phyloP scores from a whole-genome alignment of 108 stramenopile genomes.

The Cyclostephanos invisitatus region DNA sequence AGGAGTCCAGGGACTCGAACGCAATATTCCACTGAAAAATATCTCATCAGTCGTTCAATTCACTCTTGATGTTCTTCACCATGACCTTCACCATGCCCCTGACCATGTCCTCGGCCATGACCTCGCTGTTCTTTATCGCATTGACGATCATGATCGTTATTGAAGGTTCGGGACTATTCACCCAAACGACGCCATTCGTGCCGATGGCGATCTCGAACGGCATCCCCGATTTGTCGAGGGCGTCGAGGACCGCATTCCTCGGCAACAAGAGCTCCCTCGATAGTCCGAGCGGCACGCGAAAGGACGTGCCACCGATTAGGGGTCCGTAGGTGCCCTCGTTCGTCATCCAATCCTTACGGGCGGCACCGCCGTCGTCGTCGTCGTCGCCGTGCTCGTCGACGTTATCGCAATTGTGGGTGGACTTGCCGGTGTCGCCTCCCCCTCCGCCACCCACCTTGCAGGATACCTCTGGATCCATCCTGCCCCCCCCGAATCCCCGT shows the following conservation, averaged over 20 bases:
- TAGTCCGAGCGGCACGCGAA: slow-evolving; percentile 67
- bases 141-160: slow-evolving; percentile 77
- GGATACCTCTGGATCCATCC: slow-evolving; percentile 69
- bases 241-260: slow-evolving; percentile 58
- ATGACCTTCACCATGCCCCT: slow-evolving; percentile 81
- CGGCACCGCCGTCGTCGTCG: slow-evolving; percentile 62
- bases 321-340: slow-evolving; percentile 83
- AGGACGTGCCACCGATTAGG: slow-evolving; percentile 66
- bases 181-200: slow-evolving; percentile 84
- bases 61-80: slow-evolving; percentile 61
- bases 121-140: slow-evolving; percentile 79
- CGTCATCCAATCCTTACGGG: slow-evolving; percentile 86
- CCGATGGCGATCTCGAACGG: slow-evolving; percentile 82
- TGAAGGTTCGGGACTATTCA: slow-evolving; percentile 64
- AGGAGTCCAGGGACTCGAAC: background rate
- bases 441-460: slow-evolving; percentile 61
- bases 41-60: slow-evolving; percentile 21
- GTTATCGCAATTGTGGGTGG: slow-evolving; percentile 11
- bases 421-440: slow-evolving; percentile 6
- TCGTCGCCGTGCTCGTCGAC: slow-evolving; percentile 19
- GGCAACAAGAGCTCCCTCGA: slow-evolving; percentile 73
- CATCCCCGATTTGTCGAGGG: slow-evolving; percentile 51
- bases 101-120: slow-evolving; percentile 70
- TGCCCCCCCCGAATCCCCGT: slow-evolving; percentile 27
- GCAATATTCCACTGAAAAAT: background rate